Evolutionary conservation across 169 alveolate species (phyloP), one percentile per base, ranked within the genome.

Genomic region (Cytauxzoon felis): DNA sequence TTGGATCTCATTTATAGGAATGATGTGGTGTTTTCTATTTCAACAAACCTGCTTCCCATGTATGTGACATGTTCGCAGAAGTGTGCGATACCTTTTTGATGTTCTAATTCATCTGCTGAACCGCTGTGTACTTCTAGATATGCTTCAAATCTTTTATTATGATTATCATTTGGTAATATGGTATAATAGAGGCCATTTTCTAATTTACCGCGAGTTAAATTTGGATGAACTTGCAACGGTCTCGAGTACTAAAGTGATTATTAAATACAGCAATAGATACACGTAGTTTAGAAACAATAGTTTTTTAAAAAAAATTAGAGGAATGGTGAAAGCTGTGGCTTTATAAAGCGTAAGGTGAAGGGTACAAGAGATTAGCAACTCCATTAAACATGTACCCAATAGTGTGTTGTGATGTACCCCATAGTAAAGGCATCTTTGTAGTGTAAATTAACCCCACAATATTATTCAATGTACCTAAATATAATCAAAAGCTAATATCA

Each of bases 31-130:
- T 8, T 51, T 0, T 21, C 47, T 4, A 21, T n/a, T 13, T 21
- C 18, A 71, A 16, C 60, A 41, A 62, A 82, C 90, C 73, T 78
- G 50, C 89, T 81, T n/a, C 94, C 94, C 94, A 90, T 90, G 67
- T 83, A 90, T 18, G 88, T 80, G 30, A 90, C 86, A 59, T 90
- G 94, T 43, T 90, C 94, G 50, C 94, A 90, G 16, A 90, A 65
- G 64, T 90, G 94, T 19, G 93, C 92, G 42, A 90, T 78, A 40
- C 94, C 94, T 26, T 86, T 87, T 69, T 90, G 91, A 64, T 58
- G 69, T 19, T 87, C 91, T 41, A 68, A 64, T 65, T 90, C 94
- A 30, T 87, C 86, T 13, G 90, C 90, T 63, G 90, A 70, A 42
- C 94, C 94, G 21, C 91, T 84, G 38, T 80, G 83, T 43, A 90